Base-by-base conservation (phyloP, 371 early-diverging fungal species). In the Syncephalastrum contaminatum region DNA sequence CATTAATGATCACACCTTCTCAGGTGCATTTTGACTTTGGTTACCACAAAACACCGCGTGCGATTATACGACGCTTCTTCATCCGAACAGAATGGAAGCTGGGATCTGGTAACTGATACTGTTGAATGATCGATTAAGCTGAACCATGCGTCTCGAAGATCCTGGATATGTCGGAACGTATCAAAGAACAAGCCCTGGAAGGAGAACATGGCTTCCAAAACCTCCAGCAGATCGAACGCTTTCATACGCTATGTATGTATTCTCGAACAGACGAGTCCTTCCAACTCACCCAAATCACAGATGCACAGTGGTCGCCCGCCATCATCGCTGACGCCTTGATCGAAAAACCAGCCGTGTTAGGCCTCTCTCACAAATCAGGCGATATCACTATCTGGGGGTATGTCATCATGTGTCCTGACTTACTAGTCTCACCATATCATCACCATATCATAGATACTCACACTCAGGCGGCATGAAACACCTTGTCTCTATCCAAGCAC, bases 1-100 rank as follows among this genome's bases (percentile, higher is more conserved):
- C 21, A 49, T 19, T 25, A 56, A 12, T 4, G 2, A 13, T 49
- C 14, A 18, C 14, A 8, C 51, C 15, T 25, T 42, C 47, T 4
- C 55, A 69, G 72, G 19, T 68, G 66, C 14, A 36, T 65, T 51
- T 56, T 72, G 41, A 51, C 60, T 4, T 68, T 65, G 6, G 51
- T 72, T 1, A 72, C 72, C 1, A 67, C 72, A 6, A 72, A 68
- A 30, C 68, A 72, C 41, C 42, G 72, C 40, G 61, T 68, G 3
- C n/a, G 60, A 15, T 36, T 62, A 3, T 72, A 65, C 51, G 41
- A 27, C 12, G 16, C 30, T 40, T 36, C 48, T 0, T 25, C 39
- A 14, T 25, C 47, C 12, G 49, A 16, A 15, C 53, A 30, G 42
- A 48, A 56, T 15, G 21, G 54, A 2, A 56, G 58, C 51, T 68